These are phyloP conservation scores for Pouteria campechiana DNA, from an alignment of 179 eudicot species.

Conservation along the genomic window DNA sequence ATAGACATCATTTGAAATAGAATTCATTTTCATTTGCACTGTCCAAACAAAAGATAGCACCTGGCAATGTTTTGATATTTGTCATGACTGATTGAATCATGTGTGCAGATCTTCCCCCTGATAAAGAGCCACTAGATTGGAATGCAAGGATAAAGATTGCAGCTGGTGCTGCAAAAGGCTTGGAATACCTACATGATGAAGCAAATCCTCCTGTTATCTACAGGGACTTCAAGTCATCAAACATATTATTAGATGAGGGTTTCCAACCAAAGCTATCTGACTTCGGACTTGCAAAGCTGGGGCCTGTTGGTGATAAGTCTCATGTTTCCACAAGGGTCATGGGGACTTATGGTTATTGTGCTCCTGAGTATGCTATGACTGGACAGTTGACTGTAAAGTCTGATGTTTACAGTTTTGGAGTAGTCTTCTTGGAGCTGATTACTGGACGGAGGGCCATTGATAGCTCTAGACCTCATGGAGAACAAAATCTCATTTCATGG, in stretches of 20 bases:
- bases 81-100: too few species aligned
- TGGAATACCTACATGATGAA: slow-evolving; percentile 59
- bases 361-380: slow-evolving; percentile 68
- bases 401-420: slow-evolving; percentile 66
- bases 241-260: slow-evolving; percentile 44
- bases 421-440: slow-evolving; percentile 55
- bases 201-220: slow-evolving; percentile 65
- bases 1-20: too few species aligned
- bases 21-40: too few species aligned
- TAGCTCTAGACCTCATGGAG: slow-evolving; percentile 36
- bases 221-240: slow-evolving; percentile 60
- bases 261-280: slow-evolving; percentile 52
- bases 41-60: too few species aligned
- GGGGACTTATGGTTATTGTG: slow-evolving; percentile 65
- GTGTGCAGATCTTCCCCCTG: slow-evolving; percentile 47
- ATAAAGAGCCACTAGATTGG: slow-evolving; percentile 59
- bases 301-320: slow-evolving; percentile 62
- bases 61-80: too few species aligned
- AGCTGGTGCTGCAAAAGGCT: slow-evolving; percentile 56
- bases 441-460: slow-evolving; percentile 63
- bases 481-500: slow-evolving; percentile 62
- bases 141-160: slow-evolving; percentile 65
- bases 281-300: slow-evolving; percentile 59
- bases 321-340: slow-evolving; percentile 63
- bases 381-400: slow-evolving; percentile 66